Conservation (phyloP, 495 filamentous ascomycete species). For the Aspergillus funiculosus region DNA sequence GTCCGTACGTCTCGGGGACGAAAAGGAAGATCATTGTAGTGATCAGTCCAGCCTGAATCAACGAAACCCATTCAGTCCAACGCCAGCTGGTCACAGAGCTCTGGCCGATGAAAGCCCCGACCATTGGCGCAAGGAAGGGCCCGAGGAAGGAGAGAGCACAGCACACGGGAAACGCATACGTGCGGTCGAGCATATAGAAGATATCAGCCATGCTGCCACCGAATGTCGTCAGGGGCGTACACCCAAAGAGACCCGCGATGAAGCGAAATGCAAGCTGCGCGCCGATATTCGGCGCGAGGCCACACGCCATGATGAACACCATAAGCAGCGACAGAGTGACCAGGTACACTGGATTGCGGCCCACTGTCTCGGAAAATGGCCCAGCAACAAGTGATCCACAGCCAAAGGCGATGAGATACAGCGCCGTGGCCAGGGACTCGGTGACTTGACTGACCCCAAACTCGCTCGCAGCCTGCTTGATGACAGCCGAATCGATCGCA, state of each 20-base stretch:
- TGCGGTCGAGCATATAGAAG: conserved; percentile 44
- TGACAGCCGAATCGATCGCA: conserved; percentile 2
- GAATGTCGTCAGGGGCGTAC: conserved; percentile 45
- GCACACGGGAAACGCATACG: conserved; percentile 44
- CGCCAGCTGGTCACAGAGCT: conserved; percentile 43
- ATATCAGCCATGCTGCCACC: conserved; percentile 49
- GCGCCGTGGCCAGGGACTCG: conserved; percentile 22
- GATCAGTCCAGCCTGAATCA: conserved; percentile 41
- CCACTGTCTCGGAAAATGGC: conserved; percentile 54
- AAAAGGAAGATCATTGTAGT: conserved; percentile 40
- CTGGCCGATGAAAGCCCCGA: conserved; percentile 33
- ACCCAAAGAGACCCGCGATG: conserved; percentile 46
- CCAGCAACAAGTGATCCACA: conserved; percentile 46
- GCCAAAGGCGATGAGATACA: conserved; percentile 61
- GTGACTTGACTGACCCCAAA: conserved; percentile 2
- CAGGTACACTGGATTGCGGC: conserved; percentile 55
- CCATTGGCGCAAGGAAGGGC: conserved; percentile 41
- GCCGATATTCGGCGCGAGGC: conserved; percentile 46
- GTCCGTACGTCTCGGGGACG: conserved; percentile 48
- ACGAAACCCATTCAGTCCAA: conserved; percentile 49
- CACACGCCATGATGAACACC: conserved; percentile 48
- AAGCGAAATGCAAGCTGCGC: conserved; percentile 47
- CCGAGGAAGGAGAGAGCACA: conserved; percentile 46
- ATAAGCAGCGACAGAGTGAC: conserved; percentile 43
- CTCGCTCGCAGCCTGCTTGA: neutral